Conservation (phyloP, 2,329 filamentous ascomycete species). For the Pseudopyricularia javanii region DNA sequence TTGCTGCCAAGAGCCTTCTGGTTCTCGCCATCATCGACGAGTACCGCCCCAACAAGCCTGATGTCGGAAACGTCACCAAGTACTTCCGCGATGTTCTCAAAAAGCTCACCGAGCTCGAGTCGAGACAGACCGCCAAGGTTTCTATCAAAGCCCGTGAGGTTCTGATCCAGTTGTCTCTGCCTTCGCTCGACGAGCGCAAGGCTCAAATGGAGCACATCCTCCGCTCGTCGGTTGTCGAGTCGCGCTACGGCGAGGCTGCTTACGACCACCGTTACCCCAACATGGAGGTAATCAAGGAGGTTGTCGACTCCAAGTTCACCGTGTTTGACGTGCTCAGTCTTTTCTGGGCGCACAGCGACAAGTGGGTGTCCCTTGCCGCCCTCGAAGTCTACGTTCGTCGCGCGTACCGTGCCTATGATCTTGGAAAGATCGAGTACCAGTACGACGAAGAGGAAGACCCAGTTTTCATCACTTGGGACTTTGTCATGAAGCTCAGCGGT, state of each 20-base stretch:
- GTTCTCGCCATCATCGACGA: constrained; percentile 83
- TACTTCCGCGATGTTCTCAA: constrained; percentile 73
- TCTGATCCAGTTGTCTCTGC: constrained; percentile 91
- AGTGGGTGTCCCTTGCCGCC: constrained; percentile 86
- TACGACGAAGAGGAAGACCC: constrained; percentile 56
- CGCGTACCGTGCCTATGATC: constrained; percentile 88
- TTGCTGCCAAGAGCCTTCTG: constrained; percentile 88
- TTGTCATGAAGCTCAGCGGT: constrained; percentile 84
- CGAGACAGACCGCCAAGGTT: constrained; percentile 78
- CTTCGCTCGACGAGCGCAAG: constrained; percentile 87
- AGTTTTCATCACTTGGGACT: constrained; percentile 88
- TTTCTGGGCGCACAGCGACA: constrained; percentile 90
- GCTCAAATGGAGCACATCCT: constrained; percentile 98
- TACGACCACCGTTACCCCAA: constrained; percentile 93
- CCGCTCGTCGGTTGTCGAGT: constrained; percentile 88
- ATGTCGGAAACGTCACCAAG: constrained; percentile 77
- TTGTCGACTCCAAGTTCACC: constrained; percentile 96
- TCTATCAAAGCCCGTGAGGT: constrained; percentile 94
- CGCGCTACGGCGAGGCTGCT: constrained; percentile 91
- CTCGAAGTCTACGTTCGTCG: constrained; percentile 94
- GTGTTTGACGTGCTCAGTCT: constrained; percentile 92
- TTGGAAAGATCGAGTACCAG: constrained; percentile 83
- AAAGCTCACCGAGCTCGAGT: constrained; percentile 83
- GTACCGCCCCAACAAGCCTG: constrained; percentile 90
- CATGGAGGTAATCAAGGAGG: constrained; percentile 86